Evolutionary conservation across 2,329 filamentous ascomycete genomes (phyloP).

Genomic region (Xylariales sp.): DNA sequence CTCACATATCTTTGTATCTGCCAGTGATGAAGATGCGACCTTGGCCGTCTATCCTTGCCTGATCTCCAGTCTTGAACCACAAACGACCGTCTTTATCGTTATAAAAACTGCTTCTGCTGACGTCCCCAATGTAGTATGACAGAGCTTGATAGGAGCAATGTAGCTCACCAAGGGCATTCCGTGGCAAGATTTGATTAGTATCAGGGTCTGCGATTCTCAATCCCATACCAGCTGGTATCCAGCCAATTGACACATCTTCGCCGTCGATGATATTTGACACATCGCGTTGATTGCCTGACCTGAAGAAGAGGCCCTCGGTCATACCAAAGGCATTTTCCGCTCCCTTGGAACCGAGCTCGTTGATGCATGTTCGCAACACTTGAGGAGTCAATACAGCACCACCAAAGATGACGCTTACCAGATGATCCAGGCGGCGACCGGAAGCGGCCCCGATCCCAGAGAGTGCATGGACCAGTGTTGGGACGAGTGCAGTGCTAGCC

Average conservation of each 20-base stretch:
- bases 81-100: slow-evolving; percentile 2
- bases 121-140: neutral
- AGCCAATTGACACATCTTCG: slow-evolving; percentile 1
- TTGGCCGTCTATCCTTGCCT: slow-evolving; percentile 4
- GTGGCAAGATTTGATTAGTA: slow-evolving; percentile 1
- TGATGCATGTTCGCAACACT: neutral
- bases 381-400: slow-evolving; percentile 2
- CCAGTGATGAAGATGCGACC: slow-evolving; percentile 6
- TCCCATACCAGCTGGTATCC: neutral
- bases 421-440: neutral
- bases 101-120: slow-evolving; percentile 1
- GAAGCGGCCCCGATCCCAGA: neutral
- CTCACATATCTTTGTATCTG: slow-evolving; percentile 8
- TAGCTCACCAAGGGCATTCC: slow-evolving; percentile 3
- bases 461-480: slow-evolving; percentile 5
- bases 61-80: slow-evolving; percentile 8
- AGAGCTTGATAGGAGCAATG: neutral
- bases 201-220: slow-evolving; percentile 5
- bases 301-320: slow-evolving; percentile 4
- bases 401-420: slow-evolving; percentile 4
- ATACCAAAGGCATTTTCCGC: slow-evolving; percentile 6
- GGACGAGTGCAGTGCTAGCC: slow-evolving; percentile 1
- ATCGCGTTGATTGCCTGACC: neutral
- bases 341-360: slow-evolving; percentile 1
- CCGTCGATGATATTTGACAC: slow-evolving; percentile 3